Conservation (phyloP, 805 yeast genomes). For the Candida peoriensis region DNA sequence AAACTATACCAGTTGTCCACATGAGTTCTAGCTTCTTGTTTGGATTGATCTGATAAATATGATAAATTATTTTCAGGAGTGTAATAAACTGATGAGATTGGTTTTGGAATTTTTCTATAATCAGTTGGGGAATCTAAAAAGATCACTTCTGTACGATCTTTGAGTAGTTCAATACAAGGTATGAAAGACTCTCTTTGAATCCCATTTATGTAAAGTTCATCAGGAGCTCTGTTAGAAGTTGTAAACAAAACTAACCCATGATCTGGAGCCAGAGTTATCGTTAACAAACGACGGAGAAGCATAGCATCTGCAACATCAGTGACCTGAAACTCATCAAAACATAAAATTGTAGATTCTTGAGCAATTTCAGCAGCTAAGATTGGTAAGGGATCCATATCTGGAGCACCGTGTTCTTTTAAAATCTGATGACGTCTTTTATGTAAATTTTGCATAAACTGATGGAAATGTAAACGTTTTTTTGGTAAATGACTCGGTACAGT, state of each 20-base stretch:
- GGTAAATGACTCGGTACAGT: slow-evolving; percentile 77
- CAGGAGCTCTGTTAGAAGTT: slow-evolving; percentile 93
- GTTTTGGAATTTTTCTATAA: slow-evolving; percentile 84
- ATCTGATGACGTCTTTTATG: slow-evolving; percentile 85
- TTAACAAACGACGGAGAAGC: slow-evolving; percentile 75
- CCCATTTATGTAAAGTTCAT: slow-evolving; percentile 88
- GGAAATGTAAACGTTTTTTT: slow-evolving; percentile 85
- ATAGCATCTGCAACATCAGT: slow-evolving; percentile 99
- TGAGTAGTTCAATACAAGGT: slow-evolving; percentile 83
- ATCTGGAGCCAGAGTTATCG: slow-evolving; percentile 59
- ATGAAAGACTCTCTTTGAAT: slow-evolving; percentile 87
- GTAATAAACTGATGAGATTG: slow-evolving; percentile 73
- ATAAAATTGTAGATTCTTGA: slow-evolving; percentile 65
- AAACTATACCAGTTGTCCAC: slow-evolving; percentile 72
- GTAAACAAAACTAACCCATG: slow-evolving; percentile 88
- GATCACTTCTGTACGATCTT: slow-evolving; percentile 68
- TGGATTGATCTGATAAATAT: slow-evolving; percentile 46
- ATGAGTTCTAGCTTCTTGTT: slow-evolving; percentile 52
- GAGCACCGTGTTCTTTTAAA: slow-evolving; percentile 53
- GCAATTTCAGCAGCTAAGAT: slow-evolving; percentile 80
- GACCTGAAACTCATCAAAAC: slow-evolving; percentile 97
- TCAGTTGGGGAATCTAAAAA: slow-evolving; percentile 89
- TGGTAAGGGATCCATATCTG: slow-evolving; percentile 79
- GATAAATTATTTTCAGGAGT: slow-evolving; percentile 58
- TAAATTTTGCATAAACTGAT: slow-evolving; percentile 92